phyloP scores from a whole-genome alignment of 106 monocot species.

The Dendrobium huoshanense region DNA sequence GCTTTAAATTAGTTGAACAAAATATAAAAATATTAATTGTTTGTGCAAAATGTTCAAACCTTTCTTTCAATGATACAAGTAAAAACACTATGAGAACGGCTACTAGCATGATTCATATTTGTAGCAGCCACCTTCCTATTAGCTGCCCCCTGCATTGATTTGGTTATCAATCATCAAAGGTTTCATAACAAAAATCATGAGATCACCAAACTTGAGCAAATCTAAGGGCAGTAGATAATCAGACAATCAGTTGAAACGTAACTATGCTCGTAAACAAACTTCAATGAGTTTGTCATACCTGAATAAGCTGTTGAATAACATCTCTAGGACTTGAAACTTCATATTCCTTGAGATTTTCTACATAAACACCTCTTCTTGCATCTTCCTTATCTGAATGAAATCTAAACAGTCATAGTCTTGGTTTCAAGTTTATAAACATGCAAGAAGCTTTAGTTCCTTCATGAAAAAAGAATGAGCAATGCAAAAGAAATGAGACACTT shows the following conservation, averaged over 20 bases:
- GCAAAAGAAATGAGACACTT: background rate
- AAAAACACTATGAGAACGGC: conserved; percentile 97
- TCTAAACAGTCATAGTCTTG: background rate
- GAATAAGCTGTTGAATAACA: conserved; percentile 89
- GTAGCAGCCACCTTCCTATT: conserved; percentile 93
- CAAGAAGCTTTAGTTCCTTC: background rate
- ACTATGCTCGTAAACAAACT: background rate
- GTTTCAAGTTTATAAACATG: conserved; percentile 1
- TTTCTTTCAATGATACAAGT: conserved; percentile 94
- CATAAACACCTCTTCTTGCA: conserved; percentile 82
- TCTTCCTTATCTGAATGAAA: conserved; percentile 80
- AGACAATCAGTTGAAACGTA: background rate
- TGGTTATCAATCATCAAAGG: background rate
- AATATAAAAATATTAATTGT: background rate
- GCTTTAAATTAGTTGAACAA: background rate
- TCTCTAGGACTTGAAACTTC: conserved; percentile 88
- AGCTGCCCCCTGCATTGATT: conserved; percentile 61
- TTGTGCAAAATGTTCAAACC: conserved; percentile 26
- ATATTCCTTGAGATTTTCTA: conserved; percentile 79
- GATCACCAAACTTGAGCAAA: background rate
- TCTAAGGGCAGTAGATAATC: background rate
- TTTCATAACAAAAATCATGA: background rate
- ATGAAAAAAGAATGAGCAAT: background rate
- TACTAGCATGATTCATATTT: conserved; percentile 95
- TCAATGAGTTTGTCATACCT: conserved; percentile 15